Base-by-base conservation (phyloP, 345 rosid genomes). In the Barbarea vulgaris region DNA sequence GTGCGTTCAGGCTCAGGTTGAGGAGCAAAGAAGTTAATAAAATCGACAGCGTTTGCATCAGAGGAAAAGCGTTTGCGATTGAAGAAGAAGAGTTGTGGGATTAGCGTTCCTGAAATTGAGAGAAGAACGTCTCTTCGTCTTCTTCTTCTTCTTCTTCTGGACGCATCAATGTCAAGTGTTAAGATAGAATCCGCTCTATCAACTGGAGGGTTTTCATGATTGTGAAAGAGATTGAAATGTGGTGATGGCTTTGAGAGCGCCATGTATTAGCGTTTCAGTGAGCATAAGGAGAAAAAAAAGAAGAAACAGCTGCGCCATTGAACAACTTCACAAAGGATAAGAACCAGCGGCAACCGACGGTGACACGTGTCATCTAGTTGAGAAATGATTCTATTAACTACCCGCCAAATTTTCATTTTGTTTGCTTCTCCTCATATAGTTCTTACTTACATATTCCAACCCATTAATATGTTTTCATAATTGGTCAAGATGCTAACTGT, bases 1-100 rank as follows among this genome's bases (percentile, higher is more conserved):
- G 77, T 50, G 5, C 81, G 81, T 77, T 72, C 69, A 0, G 81
- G 81, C 51, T 77, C 81, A 15, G 81, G 69, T 64, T 51, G 22
- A 9, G 73, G 72, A 22, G 14, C 18, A 4, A 33, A n/a, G 13
- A 70, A 70, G 67, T 6, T 65, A 47, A 77, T 58, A 30, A 71
- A 5, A 63, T 64, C 67, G 0, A 47, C 63, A 0, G 76, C 77
- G 9, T 47, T 64, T 57, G 81, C 76, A 7, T 44, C 50, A 30
- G 55, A 71, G 18, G 68, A 77, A 39, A 37, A 66, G 28, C 53
- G 25, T 18, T 63, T 63, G 28, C 6, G 21, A 18, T 50, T 34
- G 3, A 71, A 25, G 52, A 55, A 48, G 9, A 77, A 34, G 5
- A 77, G 3, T 63, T 63, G 71, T 63, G 76, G 7, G 9, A 71